Base-by-base conservation (phyloP, 1,284 basidiomycete species). In the Boletus subluridellus region DNA sequence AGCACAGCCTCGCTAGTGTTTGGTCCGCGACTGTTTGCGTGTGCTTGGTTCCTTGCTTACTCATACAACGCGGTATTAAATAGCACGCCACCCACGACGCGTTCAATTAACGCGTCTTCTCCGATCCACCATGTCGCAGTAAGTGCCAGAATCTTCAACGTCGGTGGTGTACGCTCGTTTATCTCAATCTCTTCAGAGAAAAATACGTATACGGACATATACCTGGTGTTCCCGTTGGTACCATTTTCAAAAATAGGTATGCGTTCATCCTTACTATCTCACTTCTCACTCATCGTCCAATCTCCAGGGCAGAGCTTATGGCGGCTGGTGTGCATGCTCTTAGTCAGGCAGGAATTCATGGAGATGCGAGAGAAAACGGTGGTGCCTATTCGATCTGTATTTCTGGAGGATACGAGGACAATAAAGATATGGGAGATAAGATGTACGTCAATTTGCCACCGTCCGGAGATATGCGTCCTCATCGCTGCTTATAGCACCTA, bases 331-430 rank as follows among this genome's bases (percentile, higher is more conserved):
- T 72, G 1, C 70, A 72, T 24, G 53, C 46, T 3, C 58, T 21
- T 1, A 21, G 0, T 2, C 63, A 62, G 24, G 65, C 59, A 34
- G 70, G 73, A 17, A 74, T 72, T 11, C 64, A 68, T 8, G 70
- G 72, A 4, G 63, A 66, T 42, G 0, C 57, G 5, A n/a, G 2
- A 4, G 42, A 49, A 3, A 28, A 53, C 3, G 65, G 64, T 0
- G 77, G 78, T 1, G 78, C 77, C 6, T 77, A 63, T 42, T 78
- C 78, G 7, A 70, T 80, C 21, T 78, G 77, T 8, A 44, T 79
- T 9, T 77, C 77, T 9, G 73, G 68, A 3, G 73, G 73, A 10
- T 80, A 80, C 52, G 73, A 75, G 44, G 79, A 80, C 58, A 72
- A 80, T 57, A 28, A 60, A 5, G 79, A 80, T 49, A 12, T 57